Percentiles rank a stretch among this genome's conserved stretches.
Evolutionary conservation across 805 yeast genomes (phyloP).

Genomic region (Peterozyma xylosa): DNA sequence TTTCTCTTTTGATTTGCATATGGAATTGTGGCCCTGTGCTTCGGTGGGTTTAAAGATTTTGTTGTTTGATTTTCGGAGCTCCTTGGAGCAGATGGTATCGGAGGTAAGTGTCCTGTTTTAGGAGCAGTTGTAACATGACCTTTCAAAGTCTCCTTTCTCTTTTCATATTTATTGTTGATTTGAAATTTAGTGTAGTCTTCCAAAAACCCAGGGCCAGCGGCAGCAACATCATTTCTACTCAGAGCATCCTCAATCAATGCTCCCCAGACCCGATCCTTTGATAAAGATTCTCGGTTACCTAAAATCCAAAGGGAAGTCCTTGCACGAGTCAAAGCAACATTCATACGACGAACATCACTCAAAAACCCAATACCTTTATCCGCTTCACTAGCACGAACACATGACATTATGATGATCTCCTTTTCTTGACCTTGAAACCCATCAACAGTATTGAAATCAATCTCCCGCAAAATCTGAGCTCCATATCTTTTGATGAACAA

Average conservation of each 20-base stretch:
- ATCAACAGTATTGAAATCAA: slow-evolving; percentile 92
- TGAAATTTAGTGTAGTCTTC: not conserved
- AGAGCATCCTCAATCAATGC: slow-evolving; percentile 61
- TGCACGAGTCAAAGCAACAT: slow-evolving; percentile 94
- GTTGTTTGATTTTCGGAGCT: not conserved
- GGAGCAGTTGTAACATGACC: not conserved
- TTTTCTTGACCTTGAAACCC: slow-evolving; percentile 99
- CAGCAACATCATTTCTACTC: slow-evolving; percentile 26
- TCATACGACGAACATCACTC: slow-evolving; percentile 90
- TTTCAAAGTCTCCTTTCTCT: not conserved
- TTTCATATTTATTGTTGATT: not conserved
- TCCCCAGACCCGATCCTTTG: slow-evolving; percentile 65
- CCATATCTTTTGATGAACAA: slow-evolving; percentile 60
- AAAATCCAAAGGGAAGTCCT: slow-evolving; percentile 86
- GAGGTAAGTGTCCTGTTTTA: not conserved
- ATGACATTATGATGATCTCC: slow-evolving; percentile 86
- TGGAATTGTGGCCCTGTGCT: slow-evolving; percentile 1
- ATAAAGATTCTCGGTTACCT: slow-evolving; percentile 68
- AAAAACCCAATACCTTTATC: slow-evolving; percentile 76
- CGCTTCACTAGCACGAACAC: slow-evolving; percentile 80
- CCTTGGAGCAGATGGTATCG: not conserved
- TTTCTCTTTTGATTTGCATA: slow-evolving; percentile 1
- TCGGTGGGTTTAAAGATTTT: not conserved
- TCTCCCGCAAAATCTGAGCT: slow-evolving; percentile 45
- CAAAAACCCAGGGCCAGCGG: slow-evolving; percentile 19